Evolutionary conservation across 1,139 yeast species (phyloP), one percentile per base, ranked within the genome.

Genomic region (Taphrina pruni): DNA sequence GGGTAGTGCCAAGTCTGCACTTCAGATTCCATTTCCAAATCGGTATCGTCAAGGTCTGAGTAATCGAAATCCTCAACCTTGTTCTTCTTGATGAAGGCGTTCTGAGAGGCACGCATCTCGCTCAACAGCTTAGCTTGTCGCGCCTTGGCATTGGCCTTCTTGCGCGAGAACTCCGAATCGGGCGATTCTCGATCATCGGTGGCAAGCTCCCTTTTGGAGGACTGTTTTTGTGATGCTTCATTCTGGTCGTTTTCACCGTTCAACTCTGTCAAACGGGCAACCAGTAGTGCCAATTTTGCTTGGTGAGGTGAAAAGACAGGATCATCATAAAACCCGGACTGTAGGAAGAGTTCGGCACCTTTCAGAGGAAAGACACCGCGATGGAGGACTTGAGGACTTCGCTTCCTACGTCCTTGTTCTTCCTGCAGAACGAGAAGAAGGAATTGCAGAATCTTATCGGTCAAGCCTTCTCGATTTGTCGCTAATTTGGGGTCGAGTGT

Each of bases 91-190:
- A 85, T 84, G 68, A 88, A 84, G 77, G 93, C 93, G 78, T 82
- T 83, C 17, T 84, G 80, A 75, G 92, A 97, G 74, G 91, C 96
- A 73, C 85, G 87, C 78, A 94, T 86, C 73, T 88, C 91, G 1
- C 87, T 91, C 84, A 93, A 78, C 58, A 93, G 82, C 74, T 87
- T 89, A 8, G 84, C 85, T 75, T 88, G 90, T 73, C 96, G 85
- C 70, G 85, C 88, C 74, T 86, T 84, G 0, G 97, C 98, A 39
- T 86, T 74, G 65, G 87, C 81, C 78, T 87, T 89, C 77, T 87
- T 88, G 50, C 84, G 82, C 65, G 86, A 90, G 50, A 81, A 77
- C 50, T 70, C 83, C 9, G 77, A 48, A 11, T 54, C 67, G n/a
- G 55, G 52, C 14, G 51, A 14, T 48, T n/a, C 39, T 3, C 36